Conservation (phyloP, 179 eudicot genomes). For the Heliamphora pulchella region DNA sequence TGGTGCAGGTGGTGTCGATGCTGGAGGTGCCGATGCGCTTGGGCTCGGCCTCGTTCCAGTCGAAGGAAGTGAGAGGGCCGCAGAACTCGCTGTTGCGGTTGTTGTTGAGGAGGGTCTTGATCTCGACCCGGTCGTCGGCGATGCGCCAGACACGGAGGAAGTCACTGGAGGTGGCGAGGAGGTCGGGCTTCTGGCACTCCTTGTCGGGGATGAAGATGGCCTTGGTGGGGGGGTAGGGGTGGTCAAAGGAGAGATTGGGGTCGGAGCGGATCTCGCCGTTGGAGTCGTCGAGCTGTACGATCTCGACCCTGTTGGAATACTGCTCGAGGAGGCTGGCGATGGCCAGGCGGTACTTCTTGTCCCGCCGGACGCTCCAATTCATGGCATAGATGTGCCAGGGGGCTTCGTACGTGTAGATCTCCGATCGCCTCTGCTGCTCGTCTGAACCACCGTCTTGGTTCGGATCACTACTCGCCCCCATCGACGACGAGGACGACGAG, state of each 20-base stretch:
- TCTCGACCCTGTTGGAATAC: slow-evolving; percentile 63
- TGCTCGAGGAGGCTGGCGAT: slow-evolving; percentile 77
- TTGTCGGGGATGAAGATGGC: slow-evolving; percentile 58
- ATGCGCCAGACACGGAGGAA: slow-evolving; percentile 55
- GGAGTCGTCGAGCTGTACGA: slow-evolving; percentile 68
- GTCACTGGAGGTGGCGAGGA: slow-evolving; percentile 56
- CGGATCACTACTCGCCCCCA: slow-evolving; percentile 42
- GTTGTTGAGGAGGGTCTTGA: slow-evolving; percentile 40
- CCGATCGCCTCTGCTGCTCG: slow-evolving; percentile 73
- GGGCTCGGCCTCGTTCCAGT: slow-evolving; percentile 73
- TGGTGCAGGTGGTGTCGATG: slow-evolving; percentile 66
- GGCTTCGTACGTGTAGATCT: slow-evolving; percentile 95
- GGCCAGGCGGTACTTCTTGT: slow-evolving; percentile 84
- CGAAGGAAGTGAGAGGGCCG: slow-evolving; percentile 59
- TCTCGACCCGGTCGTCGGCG: slow-evolving; percentile 27
- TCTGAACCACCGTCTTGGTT: slow-evolving; percentile 51
- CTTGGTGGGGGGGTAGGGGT: slow-evolving; percentile 63
- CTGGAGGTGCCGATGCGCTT: slow-evolving; percentile 56
- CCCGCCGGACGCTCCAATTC: slow-evolving; percentile 91
- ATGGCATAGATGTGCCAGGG: slow-evolving; percentile 99
- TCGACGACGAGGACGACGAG: too few relatives aligned
- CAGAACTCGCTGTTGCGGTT: slow-evolving; percentile 53
- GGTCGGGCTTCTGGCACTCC: slow-evolving; percentile 56
- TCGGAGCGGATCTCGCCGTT: slow-evolving; percentile 57
- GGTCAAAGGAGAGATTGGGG: slow-evolving; percentile 49